Percentiles rank a stretch among this genome's conserved stretches.
These are phyloP conservation scores for Paramecium bursaria DNA, from an alignment of 73 alveolate species.

Conservation along the genomic window DNA sequence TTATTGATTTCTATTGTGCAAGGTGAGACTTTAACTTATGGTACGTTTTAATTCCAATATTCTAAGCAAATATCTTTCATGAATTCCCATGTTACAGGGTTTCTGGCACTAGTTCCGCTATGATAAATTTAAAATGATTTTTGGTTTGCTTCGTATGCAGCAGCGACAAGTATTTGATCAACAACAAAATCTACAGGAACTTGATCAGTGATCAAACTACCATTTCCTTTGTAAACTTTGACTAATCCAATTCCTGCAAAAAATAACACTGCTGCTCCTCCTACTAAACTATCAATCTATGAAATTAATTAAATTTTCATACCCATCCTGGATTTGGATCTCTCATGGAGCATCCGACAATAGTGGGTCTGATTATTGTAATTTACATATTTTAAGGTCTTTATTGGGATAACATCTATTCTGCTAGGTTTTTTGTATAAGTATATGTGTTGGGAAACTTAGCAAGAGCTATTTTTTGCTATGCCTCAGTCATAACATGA, in stretches of 20 bases:
- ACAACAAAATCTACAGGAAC: constrained; percentile 92
- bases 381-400: constrained; percentile 72
- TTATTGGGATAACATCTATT: constrained; percentile 71
- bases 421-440: constrained; percentile 83
- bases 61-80: constrained; percentile 61
- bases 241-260: constrained; percentile 85
- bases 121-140: constrained; percentile 70
- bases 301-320: too few species aligned
- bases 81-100: constrained; percentile 79
- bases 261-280: constrained; percentile 85
- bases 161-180: constrained; percentile 76
- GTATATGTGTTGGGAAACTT: constrained; percentile 86
- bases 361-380: constrained; percentile 82
- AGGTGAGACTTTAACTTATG: constrained; percentile 47
- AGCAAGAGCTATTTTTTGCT: constrained; percentile 65
- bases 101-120: constrained; percentile 80
- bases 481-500: constrained; percentile 67
- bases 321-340: constrained; percentile 92
- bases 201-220: constrained; percentile 79
- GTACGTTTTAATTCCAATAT: constrained; percentile 74
- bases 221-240: constrained; percentile 77
- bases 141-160: constrained; percentile 60
- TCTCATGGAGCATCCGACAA: constrained; percentile 76
- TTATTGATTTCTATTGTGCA: constrained; percentile 47
- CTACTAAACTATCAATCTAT: constrained; percentile 74